Evolutionary conservation across 2,329 filamentous ascomycete genomes (phyloP), one percentile per base, ranked within the genome.

Genomic region (Calonectria honghensis): DNA sequence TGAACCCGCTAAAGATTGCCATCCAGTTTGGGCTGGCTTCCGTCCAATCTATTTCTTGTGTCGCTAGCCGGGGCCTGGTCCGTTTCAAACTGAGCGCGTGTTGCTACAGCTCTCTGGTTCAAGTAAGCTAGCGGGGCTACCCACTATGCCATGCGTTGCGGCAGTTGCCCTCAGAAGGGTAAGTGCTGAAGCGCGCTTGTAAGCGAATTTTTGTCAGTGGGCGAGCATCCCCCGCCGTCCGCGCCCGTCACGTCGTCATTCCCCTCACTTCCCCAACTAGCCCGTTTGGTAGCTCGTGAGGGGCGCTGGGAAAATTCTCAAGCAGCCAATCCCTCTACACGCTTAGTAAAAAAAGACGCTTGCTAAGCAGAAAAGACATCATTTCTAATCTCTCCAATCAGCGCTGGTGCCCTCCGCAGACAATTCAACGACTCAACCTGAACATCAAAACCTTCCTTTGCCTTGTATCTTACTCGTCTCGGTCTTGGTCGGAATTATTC

Each of bases 271-370:
- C 72, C 51, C 72, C 66, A 73, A 70, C 72, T 51, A 35, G 41
- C 41, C 41, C 41, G 41, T 48, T 48, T 48, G 41, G 41, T 48
- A 35, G 48, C 59, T 61, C n/a, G 51, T 73, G 68, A 59, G 61
- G 69, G 39, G 54, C 63, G 69, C 32, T 35, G 32, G 54, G 54
- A 50, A 41, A 52, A 65, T 54, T 37, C 57, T 59, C 65, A 63
- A 66, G 67, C 72, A 73, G 71, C 79, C 76, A 80, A 78, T 76
- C 78, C 73, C 50, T 77, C 70, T 52, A 29, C 52, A 27, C 66
- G 70, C 76, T 80, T 80, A 80, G 79, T 79, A 79, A 80, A 67
- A 80, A 57, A 72, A 14, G 29, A 27, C 52, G 81, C 79, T 81
- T 82, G 77, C 79, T 80, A 82, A 82, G 78, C 79, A 80, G 66